Evolutionary conservation across 2,329 filamentous ascomycete species (phyloP), one percentile per base, ranked within the genome.

Genomic region (Neofusicoccum sp.): DNA sequence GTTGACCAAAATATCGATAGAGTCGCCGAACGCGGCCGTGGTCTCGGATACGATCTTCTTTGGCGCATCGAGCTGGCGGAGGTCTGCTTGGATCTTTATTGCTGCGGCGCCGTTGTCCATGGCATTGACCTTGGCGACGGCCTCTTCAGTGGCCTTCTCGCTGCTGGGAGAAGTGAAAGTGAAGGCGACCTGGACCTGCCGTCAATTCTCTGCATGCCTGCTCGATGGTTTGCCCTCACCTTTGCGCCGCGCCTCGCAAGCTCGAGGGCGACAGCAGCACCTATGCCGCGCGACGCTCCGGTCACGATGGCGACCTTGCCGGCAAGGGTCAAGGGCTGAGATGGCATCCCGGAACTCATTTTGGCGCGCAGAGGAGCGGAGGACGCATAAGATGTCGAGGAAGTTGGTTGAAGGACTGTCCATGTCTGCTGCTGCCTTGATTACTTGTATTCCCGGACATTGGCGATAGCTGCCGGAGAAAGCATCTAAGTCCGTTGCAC

Each of bases 261-360:
- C 59, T 83, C 80, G 44, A 80, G 71, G 22, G 80, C 82, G 45
- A 84, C 77, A 50, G 75, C 78, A 36, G 75, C 76, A 29, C 83
- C 82, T 7, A 85, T 82, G 5, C 81, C 81, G 64, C 82, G 73
- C n/a, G 79, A 80, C 12, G 77, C 78, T 7, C 83, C 82, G 1
- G 81, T 84, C 1, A 84, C 77, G 45, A 84, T 80, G 39, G 81
- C 81, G 1, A 77, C 72, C 61, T 77, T 78, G 33, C 70, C 72
- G 41, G 31, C 76, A 61, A 67, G 72, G 62, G 61, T 47, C 11
- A 54, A 34, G 3, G 48, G 39, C 29, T 56, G 39, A n/a, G 31
- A 14, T 7, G 39, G 29, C 22, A 11, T 47, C 6, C 34, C 44
- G 12, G 60, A 39, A 6, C 29, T n/a, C 49, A 62, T 62, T 12